Base-by-base conservation (phyloP, 495 filamentous ascomycete species). In the Hyaloscypha variabilis region DNA sequence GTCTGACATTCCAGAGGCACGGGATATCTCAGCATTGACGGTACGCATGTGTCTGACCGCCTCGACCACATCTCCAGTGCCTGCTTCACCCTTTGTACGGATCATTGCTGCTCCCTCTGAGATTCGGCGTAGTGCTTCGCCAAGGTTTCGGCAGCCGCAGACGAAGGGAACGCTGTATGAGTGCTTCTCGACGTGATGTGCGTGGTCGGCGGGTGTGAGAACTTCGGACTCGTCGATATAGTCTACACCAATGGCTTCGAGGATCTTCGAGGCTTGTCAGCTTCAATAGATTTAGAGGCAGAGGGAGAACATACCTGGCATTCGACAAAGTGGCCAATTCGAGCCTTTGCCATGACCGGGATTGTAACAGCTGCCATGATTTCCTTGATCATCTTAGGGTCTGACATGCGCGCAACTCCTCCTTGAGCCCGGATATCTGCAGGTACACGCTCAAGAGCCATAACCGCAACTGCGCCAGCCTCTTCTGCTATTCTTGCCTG, bases 221-320 rank as follows among this genome's bases (percentile, higher is more conserved):
- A 99, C 95, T 82, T 99, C 95, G 76, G 87, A 91, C 79, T 99
- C 95, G 78, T 99, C 95, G 69, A 99, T 93, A 80, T 97, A 99
- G 82, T 99, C 95, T 65, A 97, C 90, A 65, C 91, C 94, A 56
- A 99, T 85, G 60, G 91, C 87, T 82, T 98, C 90, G 64, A 99
- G 90, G 81, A 99, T 96, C 90, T 95, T 36, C 8, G 26, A 2
- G 6, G 1, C 3, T 0, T 11, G 57, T 59, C n/a, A 29, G 10
- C 54, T 0, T 56, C 19, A 0, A 31, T 13, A 34, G 25, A 3
- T 8, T 24, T 13, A 24, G 1, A 2, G 46, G 57, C 26, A 50
- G 24, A 19, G 24, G 29, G 26, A 17, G 51, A 52, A 17, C 30
- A 8, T 73, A 90, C 87, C 87, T 91, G 94, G 82, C 94, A 97